Conservation (phyloP, 108 stramenopile species). For the Pseudonitzschia pungens region DNA sequence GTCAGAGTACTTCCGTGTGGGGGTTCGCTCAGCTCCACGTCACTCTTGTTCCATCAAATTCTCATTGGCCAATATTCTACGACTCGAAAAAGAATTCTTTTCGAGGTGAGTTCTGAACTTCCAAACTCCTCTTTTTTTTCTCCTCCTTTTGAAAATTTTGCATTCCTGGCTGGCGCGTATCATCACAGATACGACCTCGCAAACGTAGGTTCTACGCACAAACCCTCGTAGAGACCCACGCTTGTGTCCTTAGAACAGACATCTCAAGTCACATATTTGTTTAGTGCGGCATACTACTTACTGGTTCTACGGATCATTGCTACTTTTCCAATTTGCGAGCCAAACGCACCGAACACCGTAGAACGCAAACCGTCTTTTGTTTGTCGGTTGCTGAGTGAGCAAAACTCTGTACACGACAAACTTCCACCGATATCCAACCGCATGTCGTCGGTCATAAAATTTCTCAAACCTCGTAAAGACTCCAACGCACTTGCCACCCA, state of each 20-base stretch:
- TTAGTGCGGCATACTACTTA: neutral
- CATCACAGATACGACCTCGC: neutral
- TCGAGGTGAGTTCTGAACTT: neutral
- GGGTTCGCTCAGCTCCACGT: neutral
- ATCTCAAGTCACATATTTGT: neutral
- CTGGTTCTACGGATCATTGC: slow-evolving; percentile 5
- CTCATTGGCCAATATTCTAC: neutral
- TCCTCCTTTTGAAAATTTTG: neutral
- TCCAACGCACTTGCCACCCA: neutral
- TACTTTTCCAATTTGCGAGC: neutral
- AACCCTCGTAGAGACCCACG: neutral
- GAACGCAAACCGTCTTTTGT: neutral
- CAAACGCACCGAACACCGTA: slow-evolving; percentile 1
- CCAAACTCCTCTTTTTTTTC: neutral
- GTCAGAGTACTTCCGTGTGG: neutral
- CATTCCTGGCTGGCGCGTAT: neutral
- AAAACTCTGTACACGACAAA: neutral
- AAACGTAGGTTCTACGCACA: neutral
- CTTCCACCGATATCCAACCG: neutral
- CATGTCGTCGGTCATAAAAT: neutral
- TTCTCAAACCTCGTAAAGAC: neutral
- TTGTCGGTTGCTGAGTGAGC: neutral
- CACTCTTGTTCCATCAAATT: neutral
- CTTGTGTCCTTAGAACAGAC: neutral
- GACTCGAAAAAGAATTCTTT: neutral